phyloP scores from a whole-genome alignment of 2,329 filamentous ascomycete genomes.

The Fusarium subtropicale region DNA sequence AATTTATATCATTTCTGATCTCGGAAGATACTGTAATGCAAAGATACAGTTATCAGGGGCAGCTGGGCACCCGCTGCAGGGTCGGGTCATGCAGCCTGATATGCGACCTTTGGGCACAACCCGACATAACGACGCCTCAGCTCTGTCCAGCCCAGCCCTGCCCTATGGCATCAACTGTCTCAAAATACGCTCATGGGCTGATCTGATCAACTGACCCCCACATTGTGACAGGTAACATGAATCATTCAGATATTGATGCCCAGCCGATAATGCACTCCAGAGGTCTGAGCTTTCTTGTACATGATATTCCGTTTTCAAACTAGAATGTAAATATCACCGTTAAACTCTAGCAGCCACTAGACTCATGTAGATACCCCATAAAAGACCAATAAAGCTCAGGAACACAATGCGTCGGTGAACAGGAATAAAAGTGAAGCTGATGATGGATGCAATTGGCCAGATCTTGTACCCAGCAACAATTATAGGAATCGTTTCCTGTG shows the following conservation, averaged over 20 bases:
- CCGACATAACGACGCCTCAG: not conserved
- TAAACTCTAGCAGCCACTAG: slow-evolving; percentile 58
- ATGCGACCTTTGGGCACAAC: slow-evolving; percentile 4
- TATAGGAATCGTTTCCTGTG: slow-evolving; percentile 59
- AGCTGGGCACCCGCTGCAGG: slow-evolving; percentile 14
- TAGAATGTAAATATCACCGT: not conserved
- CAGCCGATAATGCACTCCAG: not conserved
- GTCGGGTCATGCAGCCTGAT: slow-evolving; percentile 20
- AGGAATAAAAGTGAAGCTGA: slow-evolving; percentile 62
- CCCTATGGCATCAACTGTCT: not conserved
- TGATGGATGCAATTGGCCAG: slow-evolving; percentile 63
- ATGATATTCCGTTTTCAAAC: not conserved
- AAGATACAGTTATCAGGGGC: not conserved
- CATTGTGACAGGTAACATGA: slow-evolving; percentile 9
- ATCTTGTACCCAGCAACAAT: slow-evolving; percentile 64
- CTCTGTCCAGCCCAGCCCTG: not conserved
- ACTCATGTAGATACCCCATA: slow-evolving; percentile 66
- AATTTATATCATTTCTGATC: slow-evolving; percentile 2
- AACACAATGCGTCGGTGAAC: slow-evolving; percentile 64
- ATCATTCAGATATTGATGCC: slow-evolving; percentile 1
- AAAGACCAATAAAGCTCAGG: slow-evolving; percentile 60
- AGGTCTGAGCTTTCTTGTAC: not conserved
- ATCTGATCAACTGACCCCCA: slow-evolving; percentile 3
- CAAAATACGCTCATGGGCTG: not conserved
- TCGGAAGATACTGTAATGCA: not conserved